Percentiles rank a stretch among this genome's conserved stretches.
phyloP scores from a whole-genome alignment of 2,329 filamentous ascomycete genomes.

The Tolypocladium amazonense region DNA sequence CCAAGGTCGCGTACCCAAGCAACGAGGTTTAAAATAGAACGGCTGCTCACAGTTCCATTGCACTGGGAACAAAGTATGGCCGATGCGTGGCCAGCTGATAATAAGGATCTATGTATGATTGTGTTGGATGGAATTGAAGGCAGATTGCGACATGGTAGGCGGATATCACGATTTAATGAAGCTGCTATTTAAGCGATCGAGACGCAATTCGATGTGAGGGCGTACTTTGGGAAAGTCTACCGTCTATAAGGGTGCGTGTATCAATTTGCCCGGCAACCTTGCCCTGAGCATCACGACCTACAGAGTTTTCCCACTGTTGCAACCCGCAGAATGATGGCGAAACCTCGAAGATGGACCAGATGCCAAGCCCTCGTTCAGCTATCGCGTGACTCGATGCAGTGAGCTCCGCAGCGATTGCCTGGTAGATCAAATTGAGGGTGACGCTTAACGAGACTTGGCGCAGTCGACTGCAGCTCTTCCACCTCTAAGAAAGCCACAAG shows the following conservation, averaged over 20 bases:
- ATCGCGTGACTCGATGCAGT: neutral
- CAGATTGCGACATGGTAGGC: neutral
- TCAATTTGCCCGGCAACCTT: neutral
- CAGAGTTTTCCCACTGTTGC: neutral
- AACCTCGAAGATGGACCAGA: neutral
- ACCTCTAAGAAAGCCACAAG: neutral
- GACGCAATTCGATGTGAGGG: neutral
- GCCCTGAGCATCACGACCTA: neutral
- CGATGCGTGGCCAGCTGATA: neutral
- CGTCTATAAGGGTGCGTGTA: neutral
- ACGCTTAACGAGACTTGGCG: neutral
- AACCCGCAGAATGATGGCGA: neutral
- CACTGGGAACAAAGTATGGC: neutral
- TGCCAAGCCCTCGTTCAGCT: neutral
- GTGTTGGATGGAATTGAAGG: neutral
- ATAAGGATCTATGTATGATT: neutral
- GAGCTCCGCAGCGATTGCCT: neutral
- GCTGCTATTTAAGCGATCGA: neutral
- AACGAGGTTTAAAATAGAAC: constrained; percentile 44
- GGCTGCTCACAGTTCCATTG: neutral
- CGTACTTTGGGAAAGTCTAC: neutral
- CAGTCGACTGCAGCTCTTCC: neutral
- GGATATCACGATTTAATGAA: neutral
- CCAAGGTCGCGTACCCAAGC: constrained; percentile 57
- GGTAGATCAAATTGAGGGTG: neutral